These are phyloP conservation scores for Cordyceps farinosa DNA, from an alignment of 2,329 filamentous ascomycete genomes.

Conservation along the genomic window DNA sequence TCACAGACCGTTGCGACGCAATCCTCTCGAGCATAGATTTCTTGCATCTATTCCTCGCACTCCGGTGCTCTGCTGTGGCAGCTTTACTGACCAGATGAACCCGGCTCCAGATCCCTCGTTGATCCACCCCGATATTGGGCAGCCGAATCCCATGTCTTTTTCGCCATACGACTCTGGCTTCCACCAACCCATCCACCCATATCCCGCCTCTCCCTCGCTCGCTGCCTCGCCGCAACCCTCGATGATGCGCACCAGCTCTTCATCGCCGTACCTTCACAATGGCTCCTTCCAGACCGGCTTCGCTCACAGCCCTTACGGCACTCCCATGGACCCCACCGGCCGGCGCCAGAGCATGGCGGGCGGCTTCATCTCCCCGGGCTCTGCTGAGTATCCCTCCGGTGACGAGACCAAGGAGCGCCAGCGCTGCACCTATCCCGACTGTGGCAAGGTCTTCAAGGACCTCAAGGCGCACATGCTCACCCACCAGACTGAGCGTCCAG, in stretches of 20 bases:
- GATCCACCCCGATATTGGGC: constrained; percentile 53
- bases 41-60: not conserved
- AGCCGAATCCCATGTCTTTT: constrained; percentile 41
- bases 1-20: not conserved
- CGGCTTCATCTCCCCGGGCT: constrained; percentile 64
- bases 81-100: constrained; percentile 35
- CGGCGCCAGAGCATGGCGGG: constrained; percentile 63
- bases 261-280: constrained; percentile 64
- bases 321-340: constrained; percentile 43
- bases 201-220: constrained; percentile 62
- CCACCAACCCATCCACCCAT: constrained; percentile 44
- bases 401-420: constrained; percentile 64
- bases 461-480: constrained; percentile 93
- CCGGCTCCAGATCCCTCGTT: constrained; percentile 49
- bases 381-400: constrained; percentile 57
- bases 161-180: constrained; percentile 47
- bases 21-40: not conserved
- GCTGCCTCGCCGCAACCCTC: constrained; percentile 49
- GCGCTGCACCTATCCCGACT: constrained; percentile 78
- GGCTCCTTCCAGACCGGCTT: constrained; percentile 50
- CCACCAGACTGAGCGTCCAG: constrained; percentile 83
- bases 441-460: constrained; percentile 84
- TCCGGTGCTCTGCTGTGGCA: constrained; percentile 4
- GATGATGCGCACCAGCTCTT: constrained; percentile 51
- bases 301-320: constrained; percentile 52